phyloP scores from a whole-genome alignment of 2,329 filamentous ascomycete genomes.

The Ophiocordyceps australis region DNA sequence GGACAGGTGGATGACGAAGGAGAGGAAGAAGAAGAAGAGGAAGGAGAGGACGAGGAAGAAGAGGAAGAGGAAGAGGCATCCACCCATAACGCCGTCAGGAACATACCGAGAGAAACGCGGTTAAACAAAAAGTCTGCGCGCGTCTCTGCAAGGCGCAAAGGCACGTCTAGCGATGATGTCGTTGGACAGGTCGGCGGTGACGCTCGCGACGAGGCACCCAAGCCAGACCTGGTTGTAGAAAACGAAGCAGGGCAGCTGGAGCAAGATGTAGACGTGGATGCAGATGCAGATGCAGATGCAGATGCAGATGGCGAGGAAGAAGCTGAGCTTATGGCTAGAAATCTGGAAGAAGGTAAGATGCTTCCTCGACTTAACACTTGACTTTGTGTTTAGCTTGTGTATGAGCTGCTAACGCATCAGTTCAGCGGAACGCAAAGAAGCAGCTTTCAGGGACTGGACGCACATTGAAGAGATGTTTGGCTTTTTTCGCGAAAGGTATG shows the following conservation, averaged over 20 bases:
- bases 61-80: no score
- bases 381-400: no score
- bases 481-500: conserved; percentile 61
- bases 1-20: no score
- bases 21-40: no score
- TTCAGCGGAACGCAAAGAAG: conserved; percentile 58
- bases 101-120: conserved; percentile 14
- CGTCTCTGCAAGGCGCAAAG: conserved; percentile 19
- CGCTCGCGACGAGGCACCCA: conserved; percentile 9
- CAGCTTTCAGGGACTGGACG: conserved; percentile 61
- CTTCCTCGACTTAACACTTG: no score
- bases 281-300: conserved; percentile 32
- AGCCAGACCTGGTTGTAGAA: conserved; percentile 14
- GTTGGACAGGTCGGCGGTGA: conserved; percentile 14
- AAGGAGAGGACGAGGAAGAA: no score
- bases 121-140: conserved; percentile 22
- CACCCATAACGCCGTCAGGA: no score
- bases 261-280: no score
- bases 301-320: conserved; percentile 42
- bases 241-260: conserved; percentile 25
- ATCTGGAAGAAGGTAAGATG: conserved; percentile 50
- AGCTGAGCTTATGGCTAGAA: conserved; percentile 36
- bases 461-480: conserved; percentile 80
- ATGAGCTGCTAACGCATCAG: no score
- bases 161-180: conserved; percentile 7